These are phyloP conservation scores for Fraxinus xanthoxyloides DNA, from an alignment of 305 asterid species.

Conservation along the genomic window DNA sequence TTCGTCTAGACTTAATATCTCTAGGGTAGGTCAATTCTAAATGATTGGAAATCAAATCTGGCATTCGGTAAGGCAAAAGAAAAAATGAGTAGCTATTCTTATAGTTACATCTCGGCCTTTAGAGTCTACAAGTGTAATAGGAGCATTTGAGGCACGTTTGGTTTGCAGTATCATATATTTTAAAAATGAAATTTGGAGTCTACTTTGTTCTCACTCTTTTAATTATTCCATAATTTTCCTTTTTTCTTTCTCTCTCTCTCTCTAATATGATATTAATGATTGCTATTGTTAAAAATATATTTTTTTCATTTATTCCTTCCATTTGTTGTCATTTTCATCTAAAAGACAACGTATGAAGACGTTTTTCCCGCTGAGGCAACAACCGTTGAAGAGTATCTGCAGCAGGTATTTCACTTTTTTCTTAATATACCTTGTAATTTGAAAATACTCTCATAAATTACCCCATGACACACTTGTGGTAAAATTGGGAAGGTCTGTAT, in stretches of 20 bases:
- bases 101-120: not conserved
- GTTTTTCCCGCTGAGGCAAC: constrained; percentile 98
- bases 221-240: not conserved
- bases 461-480: not conserved
- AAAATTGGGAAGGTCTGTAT: not conserved
- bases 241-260: not conserved
- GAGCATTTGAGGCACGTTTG: not conserved
- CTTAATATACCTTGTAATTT: not conserved
- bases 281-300: not conserved
- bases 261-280: constrained; percentile 3
- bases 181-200: not conserved
- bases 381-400: constrained; percentile 84
- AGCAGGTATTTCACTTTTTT: constrained; percentile 56
- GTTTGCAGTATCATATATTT: not conserved
- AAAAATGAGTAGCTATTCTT: not conserved
- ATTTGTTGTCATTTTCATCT: constrained; percentile 16
- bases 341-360: constrained; percentile 91
- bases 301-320: constrained; percentile 13
- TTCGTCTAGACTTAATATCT: not conserved
- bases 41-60: not conserved
- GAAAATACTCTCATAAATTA: not conserved
- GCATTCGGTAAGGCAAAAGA: not conserved
- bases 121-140: not conserved
- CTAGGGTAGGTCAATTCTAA: not conserved
- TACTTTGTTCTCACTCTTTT: constrained; percentile 8